A percentile compares a stretch with the other conserved stretches of the same genome.
These are phyloP conservation scores for Colletotrichum liaoningense DNA, from an alignment of 2,329 filamentous ascomycete species.

Conservation along the genomic window DNA sequence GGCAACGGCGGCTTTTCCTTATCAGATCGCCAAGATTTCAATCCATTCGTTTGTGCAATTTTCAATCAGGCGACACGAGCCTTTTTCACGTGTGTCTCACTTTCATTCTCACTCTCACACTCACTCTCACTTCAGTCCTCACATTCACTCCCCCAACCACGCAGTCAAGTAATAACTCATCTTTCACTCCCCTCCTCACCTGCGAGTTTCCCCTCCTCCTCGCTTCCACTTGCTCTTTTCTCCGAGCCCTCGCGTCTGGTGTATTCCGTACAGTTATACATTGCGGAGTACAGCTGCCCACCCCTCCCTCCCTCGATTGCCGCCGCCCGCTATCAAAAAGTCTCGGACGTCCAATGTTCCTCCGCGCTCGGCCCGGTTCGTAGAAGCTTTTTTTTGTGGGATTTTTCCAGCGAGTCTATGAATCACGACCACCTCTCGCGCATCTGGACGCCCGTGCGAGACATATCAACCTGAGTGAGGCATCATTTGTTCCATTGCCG, in stretches of 20 bases:
- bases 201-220: neutral
- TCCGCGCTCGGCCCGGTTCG: slow-evolving; percentile 27
- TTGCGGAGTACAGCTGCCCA: too few relatives aligned
- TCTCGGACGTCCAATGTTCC: slow-evolving; percentile 9
- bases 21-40: slow-evolving; percentile 29
- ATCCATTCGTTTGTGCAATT: neutral
- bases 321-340: neutral
- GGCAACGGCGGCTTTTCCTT: slow-evolving; percentile 25
- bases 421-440: slow-evolving; percentile 4
- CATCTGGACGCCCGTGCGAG: neutral
- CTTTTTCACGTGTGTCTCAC: slow-evolving; percentile 24
- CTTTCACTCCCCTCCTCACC: neutral
- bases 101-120: neutral
- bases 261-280: too few relatives aligned
- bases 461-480: neutral
- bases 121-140: neutral
- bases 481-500: too few relatives aligned
- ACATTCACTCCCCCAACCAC: neutral
- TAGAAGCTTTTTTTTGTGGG: slow-evolving; percentile 13
- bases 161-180: too few relatives aligned
- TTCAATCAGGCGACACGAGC: slow-evolving; percentile 21
- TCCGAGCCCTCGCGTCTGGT: neutral
- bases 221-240: neutral
- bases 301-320: neutral
- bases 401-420: neutral